Conservation (phyloP, 139 green algal species). For the Coccomyxa sp. region DNA sequence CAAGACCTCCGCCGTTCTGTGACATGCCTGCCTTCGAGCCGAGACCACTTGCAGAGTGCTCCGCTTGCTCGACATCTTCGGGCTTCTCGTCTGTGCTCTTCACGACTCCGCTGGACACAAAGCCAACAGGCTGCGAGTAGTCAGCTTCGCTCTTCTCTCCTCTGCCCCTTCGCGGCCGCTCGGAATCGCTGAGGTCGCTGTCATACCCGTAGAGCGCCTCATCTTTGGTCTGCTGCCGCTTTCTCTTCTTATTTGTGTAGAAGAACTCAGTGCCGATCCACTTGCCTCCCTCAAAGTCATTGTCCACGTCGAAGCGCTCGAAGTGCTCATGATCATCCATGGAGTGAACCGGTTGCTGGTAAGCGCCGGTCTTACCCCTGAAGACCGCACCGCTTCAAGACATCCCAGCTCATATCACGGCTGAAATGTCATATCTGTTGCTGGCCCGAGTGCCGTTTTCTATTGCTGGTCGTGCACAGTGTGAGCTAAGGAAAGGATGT, state of each 20-base stretch:
- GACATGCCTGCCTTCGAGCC: slow-evolving; percentile 11
- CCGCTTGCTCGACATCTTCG: slow-evolving; percentile 4
- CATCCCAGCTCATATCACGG: too few species aligned
- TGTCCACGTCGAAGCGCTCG: slow-evolving; percentile 73
- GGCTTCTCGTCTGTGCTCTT: slow-evolving; percentile 22
- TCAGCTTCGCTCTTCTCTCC: slow-evolving; percentile 34
- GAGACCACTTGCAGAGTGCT: slow-evolving; percentile 10
- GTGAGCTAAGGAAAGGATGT: too few species aligned
- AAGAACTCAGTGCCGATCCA: slow-evolving; percentile 86
- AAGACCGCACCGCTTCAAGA: too few species aligned
- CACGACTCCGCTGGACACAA: slow-evolving; percentile 67
- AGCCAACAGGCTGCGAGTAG: slow-evolving; percentile 73
- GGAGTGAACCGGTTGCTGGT: too few species aligned
- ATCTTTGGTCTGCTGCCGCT: slow-evolving; percentile 73
- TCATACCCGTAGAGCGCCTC: slow-evolving; percentile 89
- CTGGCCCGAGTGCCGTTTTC: too few species aligned
- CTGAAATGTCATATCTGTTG: too few species aligned
- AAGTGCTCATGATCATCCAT: slow-evolving; percentile 65
- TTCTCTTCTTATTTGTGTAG: slow-evolving; percentile 55
- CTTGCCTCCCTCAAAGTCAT: slow-evolving; percentile 78
- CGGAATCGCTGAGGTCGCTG: slow-evolving; percentile 44
- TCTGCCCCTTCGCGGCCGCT: slow-evolving; percentile 18
- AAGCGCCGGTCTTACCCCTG: too few species aligned
- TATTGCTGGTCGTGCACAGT: too few species aligned
- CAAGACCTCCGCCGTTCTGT: not conserved